Conservation (phyloP, 495 filamentous ascomycete species). For the Lichenothelia convexa region DNA sequence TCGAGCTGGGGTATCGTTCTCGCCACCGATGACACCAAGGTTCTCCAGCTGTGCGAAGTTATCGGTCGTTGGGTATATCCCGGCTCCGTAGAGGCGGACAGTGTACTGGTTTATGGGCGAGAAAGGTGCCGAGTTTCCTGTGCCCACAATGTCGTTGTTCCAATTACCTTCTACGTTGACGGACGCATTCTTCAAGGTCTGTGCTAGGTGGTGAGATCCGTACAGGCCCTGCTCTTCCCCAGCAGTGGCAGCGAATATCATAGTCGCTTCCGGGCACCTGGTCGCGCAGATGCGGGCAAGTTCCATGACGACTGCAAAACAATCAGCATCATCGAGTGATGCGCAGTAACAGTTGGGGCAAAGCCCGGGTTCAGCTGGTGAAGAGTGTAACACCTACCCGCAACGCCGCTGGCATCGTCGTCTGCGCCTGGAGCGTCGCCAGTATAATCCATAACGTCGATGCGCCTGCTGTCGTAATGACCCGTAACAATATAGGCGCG, state of each 20-base stretch:
- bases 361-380: not conserved
- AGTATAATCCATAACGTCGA: slow-evolving; percentile 30
- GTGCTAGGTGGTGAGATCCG: slow-evolving; percentile 28
- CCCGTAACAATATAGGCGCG: slow-evolving; percentile 32
- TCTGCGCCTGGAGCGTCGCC: slow-evolving; percentile 34
- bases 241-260: slow-evolving; percentile 33
- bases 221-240: slow-evolving; percentile 36
- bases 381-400: slow-evolving; percentile 7
- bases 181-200: slow-evolving; percentile 26
- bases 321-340: too few species aligned
- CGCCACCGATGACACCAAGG: slow-evolving; percentile 28
- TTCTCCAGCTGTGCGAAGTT: slow-evolving; percentile 14
- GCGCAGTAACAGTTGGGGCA: too few species aligned
- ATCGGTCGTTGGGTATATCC: slow-evolving; percentile 23
- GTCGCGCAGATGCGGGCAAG: slow-evolving; percentile 28
- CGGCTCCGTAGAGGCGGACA: slow-evolving; percentile 31
- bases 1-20: slow-evolving; percentile 34
- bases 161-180: slow-evolving; percentile 32
- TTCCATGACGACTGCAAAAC: slow-evolving; percentile 26
- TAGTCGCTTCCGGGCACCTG: slow-evolving; percentile 26
- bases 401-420: slow-evolving; percentile 28
- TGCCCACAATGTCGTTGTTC: slow-evolving; percentile 35
- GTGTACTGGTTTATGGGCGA: too few species aligned
- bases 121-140: slow-evolving; percentile 22
- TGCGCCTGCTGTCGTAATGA: slow-evolving; percentile 33